Percentiles rank a stretch among this genome's conserved stretches.
Evolutionary conservation across 75 land plant species (phyloP).

Genomic region (Gnetum montanum): DNA sequence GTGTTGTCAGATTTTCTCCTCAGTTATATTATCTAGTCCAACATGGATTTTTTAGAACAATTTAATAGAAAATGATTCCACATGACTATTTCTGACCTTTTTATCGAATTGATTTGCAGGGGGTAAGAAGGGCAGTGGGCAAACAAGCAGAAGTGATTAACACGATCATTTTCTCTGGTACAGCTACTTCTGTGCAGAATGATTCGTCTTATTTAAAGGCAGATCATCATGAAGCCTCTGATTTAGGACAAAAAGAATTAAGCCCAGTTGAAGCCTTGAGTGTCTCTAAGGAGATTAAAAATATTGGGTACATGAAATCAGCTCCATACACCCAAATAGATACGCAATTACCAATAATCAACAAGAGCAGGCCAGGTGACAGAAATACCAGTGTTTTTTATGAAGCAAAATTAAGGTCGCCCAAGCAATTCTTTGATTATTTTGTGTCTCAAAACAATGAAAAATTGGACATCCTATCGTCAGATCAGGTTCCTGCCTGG

Average conservation of each 20-base stretch:
- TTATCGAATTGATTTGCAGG: conserved; percentile 9
- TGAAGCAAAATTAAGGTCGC: no score
- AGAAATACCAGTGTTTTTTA: no score
- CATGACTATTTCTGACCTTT: background rate
- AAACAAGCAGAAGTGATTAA: conserved; percentile 46
- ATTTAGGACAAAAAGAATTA: conserved; percentile 14
- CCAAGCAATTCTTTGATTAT: no score
- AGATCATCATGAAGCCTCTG: conserved; percentile 14
- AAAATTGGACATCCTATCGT: no score
- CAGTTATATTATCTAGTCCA: background rate
- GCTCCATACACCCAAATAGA: no score
- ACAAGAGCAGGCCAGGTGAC: no score
- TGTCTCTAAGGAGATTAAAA: no score
- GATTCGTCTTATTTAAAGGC: conserved; percentile 7
- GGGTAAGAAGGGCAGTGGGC: conserved; percentile 44
- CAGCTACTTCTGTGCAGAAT: background rate
- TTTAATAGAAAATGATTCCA: no score
- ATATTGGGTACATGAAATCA: no score
- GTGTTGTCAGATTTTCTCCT: no score
- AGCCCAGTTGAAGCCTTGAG: conserved; percentile 6
- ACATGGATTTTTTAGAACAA: background rate
- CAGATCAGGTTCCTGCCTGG: conserved; percentile 28
- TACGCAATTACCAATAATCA: no score
- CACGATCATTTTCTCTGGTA: conserved; percentile 15
- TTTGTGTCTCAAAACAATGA: no score